phyloP scores from a whole-genome alignment of 257 asterid genomes.

The Solanum phureja region DNA sequence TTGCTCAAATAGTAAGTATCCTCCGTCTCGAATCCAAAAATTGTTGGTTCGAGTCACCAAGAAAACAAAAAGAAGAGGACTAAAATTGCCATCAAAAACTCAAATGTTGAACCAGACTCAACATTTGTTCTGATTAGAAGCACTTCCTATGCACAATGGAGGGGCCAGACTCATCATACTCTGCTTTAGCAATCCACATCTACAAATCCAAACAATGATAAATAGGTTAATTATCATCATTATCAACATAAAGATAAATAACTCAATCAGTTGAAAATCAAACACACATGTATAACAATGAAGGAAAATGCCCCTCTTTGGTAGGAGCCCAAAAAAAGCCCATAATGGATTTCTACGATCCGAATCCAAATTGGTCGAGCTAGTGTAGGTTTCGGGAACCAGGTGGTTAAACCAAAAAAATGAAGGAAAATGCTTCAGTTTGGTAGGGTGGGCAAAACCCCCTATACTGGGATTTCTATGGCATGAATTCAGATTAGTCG shows the following conservation, averaged over 20 bases:
- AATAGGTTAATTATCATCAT: not conserved
- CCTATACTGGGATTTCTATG: fast-evolving
- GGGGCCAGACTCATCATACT: not conserved
- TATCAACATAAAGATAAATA: not conserved
- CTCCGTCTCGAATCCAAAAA: not conserved
- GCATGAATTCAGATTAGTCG: not conserved
- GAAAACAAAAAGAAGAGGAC: not conserved
- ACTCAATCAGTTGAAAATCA: not conserved
- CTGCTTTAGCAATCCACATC: not conserved
- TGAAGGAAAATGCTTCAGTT: not conserved
- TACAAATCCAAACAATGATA: not conserved
- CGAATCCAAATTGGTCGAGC: not conserved
- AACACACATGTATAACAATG: not conserved
- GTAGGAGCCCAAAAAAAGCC: not conserved
- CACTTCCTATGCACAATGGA: constrained; percentile 1
- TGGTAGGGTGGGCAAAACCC: not conserved
- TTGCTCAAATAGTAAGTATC: not conserved
- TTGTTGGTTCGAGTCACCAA: not conserved
- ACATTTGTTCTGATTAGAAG: not conserved
- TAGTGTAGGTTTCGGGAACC: not conserved
- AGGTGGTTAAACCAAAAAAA: too few species aligned
- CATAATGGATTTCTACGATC: not conserved
- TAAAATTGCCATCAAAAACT: not conserved
- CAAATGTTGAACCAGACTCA: not conserved
- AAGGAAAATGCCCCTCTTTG: too few species aligned